Percentiles rank a stretch among this genome's conserved stretches.
Conservation (phyloP, 805 yeast genomes). For the Saccharomycopsis oosterbeekiorum region DNA sequence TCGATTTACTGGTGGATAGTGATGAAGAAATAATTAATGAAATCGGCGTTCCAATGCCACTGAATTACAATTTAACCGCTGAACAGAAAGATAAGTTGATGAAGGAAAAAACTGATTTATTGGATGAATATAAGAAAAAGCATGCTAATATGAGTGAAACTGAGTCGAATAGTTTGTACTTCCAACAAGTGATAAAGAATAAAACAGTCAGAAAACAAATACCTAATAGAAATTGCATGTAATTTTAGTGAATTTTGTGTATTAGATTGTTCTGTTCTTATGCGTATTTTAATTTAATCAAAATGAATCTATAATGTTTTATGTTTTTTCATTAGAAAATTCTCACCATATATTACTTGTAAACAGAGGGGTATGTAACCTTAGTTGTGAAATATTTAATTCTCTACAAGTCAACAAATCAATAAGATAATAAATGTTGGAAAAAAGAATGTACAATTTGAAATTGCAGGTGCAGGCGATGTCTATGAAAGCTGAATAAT, state of each 20-base stretch:
- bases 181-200: slow-evolving; percentile 7
- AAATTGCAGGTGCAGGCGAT: too few species aligned
- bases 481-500: too few species aligned
- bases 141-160: neutral
- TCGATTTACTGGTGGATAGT: slow-evolving; percentile 11
- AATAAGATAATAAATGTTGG: too few species aligned
- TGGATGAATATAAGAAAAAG: neutral
- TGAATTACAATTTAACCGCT: neutral
- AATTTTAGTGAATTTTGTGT: neutral
- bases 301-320: too few species aligned
- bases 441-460: too few species aligned
- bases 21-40: slow-evolving; percentile 16
- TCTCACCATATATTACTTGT: too few species aligned
- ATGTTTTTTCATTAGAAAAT: too few species aligned
- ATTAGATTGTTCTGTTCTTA: neutral
- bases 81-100: neutral
- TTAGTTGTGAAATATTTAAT: too few species aligned
- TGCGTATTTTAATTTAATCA: too few species aligned
- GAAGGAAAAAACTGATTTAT: neutral
- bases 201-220: slow-evolving; percentile 9
- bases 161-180: slow-evolving; percentile 7
- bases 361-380: too few species aligned
- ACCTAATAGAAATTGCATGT: slow-evolving; percentile 9
- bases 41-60: neutral
- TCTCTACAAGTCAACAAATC: too few species aligned